Conservation (phyloP, 2,329 filamentous ascomycete species). For the Basipetospora sp. region DNA sequence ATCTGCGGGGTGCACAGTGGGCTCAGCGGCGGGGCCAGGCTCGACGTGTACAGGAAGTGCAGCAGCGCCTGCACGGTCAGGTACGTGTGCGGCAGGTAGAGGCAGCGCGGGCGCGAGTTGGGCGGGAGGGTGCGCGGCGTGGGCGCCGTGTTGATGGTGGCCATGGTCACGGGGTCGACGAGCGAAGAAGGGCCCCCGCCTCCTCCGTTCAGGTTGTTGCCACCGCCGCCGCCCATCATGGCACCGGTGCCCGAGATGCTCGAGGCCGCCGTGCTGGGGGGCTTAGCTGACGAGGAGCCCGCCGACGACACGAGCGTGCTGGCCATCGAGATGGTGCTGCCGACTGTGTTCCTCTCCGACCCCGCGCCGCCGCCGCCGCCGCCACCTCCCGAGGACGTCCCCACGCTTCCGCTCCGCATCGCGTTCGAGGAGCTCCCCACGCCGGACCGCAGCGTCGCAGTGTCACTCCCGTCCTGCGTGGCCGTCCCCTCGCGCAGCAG, state of each 20-base stretch:
- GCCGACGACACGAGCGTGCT: conserved; percentile 26
- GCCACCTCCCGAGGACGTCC: too few relatives aligned
- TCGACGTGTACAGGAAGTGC: conserved; percentile 86
- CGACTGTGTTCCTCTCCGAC: conserved; percentile 36
- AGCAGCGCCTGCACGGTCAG: conserved; percentile 80
- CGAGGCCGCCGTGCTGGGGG: conserved; percentile 30
- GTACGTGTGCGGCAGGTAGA: conserved; percentile 86
- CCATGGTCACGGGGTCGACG: conserved; percentile 27
- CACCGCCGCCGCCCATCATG: conserved; percentile 10
- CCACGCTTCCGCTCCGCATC: conserved; percentile 56
- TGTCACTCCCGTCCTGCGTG: conserved; percentile 57
- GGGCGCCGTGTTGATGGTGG: conserved; percentile 37
- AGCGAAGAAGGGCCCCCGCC: too few relatives aligned
- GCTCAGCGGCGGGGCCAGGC: conserved; percentile 61
- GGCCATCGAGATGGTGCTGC: conserved; percentile 31
- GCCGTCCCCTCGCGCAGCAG: conserved; percentile 68
- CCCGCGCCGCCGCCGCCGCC: conserved; percentile 68
- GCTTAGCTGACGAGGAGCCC: conserved; percentile 23
- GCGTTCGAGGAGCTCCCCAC: conserved; percentile 29
- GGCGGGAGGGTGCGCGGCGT: conserved; percentile 44
- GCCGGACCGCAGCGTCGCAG: conserved; percentile 56
- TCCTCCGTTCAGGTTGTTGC: too few relatives aligned
- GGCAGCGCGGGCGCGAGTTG: conserved; percentile 59
- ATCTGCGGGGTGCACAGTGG: conserved; percentile 85
- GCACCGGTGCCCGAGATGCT: conserved; percentile 27